Base-by-base conservation (phyloP, 345 rosid species). In the Hibiscus mutabilis region DNA sequence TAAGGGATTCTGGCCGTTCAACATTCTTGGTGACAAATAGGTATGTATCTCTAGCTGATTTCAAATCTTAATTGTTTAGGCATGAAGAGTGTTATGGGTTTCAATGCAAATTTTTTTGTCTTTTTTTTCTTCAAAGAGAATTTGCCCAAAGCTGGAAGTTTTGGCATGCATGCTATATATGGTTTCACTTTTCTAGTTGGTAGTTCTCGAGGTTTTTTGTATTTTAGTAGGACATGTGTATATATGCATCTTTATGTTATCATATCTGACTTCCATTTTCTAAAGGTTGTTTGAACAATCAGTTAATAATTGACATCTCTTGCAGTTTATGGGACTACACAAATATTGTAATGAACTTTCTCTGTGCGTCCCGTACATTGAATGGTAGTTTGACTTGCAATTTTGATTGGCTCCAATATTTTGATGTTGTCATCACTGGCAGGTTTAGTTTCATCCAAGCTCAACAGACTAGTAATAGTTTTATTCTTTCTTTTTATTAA, bases 261-360 rank as follows among this genome's bases (percentile, higher is more conserved):
- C 5, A 3, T 18, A 49, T 35, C 19, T 33, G 62, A 69, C 62
- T 68, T 52, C 2, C 14, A 27, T 18, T 60, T 42, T 21, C 4
- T 7, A 22, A 60, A 24, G 42, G 25, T 15, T 60, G 42, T 25
- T 12, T 4, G 10, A 44, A 42, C 27, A 25, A 55, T 56, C 64
- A 59, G 22, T 51, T 40, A 35, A 73, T 62, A 44, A 15, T 52
- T 62, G 65, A 51, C 52, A 73, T 76, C 37, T 80, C 46, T 83
- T 82, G 87, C 96, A 95, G 99, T 78, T 85, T 95, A 75, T 95
- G 99, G 99, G 99, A 95, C 85, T 95, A 95, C 72, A 90, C 99
- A 51, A 90, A 89, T 77, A 79, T 95, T 66, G 97, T 95, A 83
- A 95, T 95, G 99, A 95, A 87, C 68, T 95, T 91, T 72, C 97